These are phyloP conservation scores for Neoboletus subvelutipes DNA, from an alignment of 768 basidiomycete species.

Conservation along the genomic window DNA sequence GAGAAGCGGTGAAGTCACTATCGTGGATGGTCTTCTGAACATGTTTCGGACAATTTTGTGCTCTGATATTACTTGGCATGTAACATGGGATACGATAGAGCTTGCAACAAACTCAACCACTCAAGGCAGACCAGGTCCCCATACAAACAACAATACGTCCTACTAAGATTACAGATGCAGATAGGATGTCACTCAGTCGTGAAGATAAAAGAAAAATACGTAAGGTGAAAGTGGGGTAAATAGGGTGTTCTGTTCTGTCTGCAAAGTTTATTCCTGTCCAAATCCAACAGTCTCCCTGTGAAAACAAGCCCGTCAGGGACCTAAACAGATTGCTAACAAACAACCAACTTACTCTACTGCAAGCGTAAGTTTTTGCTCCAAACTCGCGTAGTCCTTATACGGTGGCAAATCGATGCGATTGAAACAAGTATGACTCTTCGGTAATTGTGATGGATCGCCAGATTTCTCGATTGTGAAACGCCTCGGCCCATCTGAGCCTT, in stretches of 20 bases:
- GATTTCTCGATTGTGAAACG: conserved; percentile 99
- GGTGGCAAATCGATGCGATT: conserved; percentile 96
- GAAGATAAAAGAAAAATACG: conserved; percentile 5
- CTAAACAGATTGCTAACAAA: conserved; percentile 5
- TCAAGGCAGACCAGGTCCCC: background rate
- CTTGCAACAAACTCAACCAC: background rate
- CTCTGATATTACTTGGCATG: conserved; percentile 4
- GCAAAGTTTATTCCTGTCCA: conserved; percentile 74
- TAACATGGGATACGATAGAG: conserved; percentile 1
- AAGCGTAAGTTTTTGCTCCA: conserved; percentile 93
- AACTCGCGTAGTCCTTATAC: conserved; percentile 90
- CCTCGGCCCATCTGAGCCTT: conserved; percentile 95
- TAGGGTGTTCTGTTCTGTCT: conserved; percentile 5
- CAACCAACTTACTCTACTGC: conserved; percentile 78
- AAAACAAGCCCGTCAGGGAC: conserved; percentile 16
- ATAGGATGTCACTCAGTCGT: conserved; percentile 24
- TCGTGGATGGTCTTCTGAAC: background rate
- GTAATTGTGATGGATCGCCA: conserved; percentile 93
- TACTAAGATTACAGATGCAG: conserved; percentile 31
- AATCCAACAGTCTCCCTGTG: conserved; percentile 89
- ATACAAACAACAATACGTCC: conserved; percentile 18
- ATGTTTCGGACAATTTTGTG: conserved; percentile 5
- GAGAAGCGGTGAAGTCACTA: conserved; percentile 52
- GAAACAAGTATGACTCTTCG: conserved; percentile 97
- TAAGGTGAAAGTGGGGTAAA: conserved; percentile 10